Conservation (phyloP, 352 stramenopile genomes). For the Peronospora tabacina region DNA sequence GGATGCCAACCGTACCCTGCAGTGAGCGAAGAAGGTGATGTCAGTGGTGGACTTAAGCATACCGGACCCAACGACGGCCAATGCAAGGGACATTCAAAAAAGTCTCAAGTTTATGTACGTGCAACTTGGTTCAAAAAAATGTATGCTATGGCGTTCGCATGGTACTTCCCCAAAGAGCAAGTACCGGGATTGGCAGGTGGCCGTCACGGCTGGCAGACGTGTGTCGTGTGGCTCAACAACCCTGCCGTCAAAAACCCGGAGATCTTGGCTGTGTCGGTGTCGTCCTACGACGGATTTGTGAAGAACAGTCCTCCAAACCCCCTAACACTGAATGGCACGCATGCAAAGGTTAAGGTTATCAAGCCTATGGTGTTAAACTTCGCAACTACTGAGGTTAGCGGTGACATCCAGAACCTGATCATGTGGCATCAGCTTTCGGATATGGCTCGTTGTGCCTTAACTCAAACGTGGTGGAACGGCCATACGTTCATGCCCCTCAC, state of each 20-base stretch:
- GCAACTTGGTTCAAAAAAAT: conserved; percentile 3
- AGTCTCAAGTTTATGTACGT: conserved; percentile 14
- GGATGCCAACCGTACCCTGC: conserved; percentile 17
- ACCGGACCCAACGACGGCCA: conserved; percentile 2
- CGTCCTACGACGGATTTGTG: conserved; percentile 20
- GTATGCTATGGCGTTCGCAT: conserved; percentile 30
- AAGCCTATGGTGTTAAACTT: conserved; percentile 20
- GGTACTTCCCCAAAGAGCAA: conserved; percentile 44
- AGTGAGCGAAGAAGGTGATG: conserved; percentile 8
- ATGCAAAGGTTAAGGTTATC: conserved; percentile 25
- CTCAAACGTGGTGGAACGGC: conserved; percentile 22
- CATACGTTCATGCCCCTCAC: conserved; percentile 24
- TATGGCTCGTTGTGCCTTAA: conserved; percentile 17
- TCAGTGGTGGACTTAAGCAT: conserved; percentile 7
- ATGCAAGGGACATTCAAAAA: conserved; percentile 9
- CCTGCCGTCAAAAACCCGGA: conserved; percentile 14
- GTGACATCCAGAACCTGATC: conserved; percentile 16
- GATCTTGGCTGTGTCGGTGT: conserved; percentile 19
- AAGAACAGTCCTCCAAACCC: conserved; percentile 18
- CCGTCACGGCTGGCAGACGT: conserved; percentile 38
- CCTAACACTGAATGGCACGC: conserved; percentile 12
- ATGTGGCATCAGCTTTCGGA: conserved; percentile 24
- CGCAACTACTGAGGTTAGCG: conserved; percentile 9
- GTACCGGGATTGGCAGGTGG: conserved; percentile 23
- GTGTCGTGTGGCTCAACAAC: conserved; percentile 36